Evolutionary conservation across 2,329 filamentous ascomycete genomes (phyloP).

Genomic region (Pseudogymnoascus sp.): DNA sequence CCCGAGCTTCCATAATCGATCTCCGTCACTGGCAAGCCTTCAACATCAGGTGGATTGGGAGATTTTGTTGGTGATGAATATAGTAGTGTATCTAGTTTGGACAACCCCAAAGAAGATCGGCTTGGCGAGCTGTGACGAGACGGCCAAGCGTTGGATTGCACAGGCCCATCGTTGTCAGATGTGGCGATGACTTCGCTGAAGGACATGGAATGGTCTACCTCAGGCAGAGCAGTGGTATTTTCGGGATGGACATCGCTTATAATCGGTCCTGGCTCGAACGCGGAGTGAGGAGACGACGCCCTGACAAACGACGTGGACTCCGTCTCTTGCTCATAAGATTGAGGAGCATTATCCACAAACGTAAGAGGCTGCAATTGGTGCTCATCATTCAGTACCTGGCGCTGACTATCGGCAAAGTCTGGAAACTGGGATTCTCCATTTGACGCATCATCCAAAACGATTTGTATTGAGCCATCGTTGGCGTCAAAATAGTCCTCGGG

Average conservation of each 20-base stretch:
- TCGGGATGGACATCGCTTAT: background rate
- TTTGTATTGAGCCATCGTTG: conserved; percentile 20
- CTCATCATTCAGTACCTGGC: background rate
- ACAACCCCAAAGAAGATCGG: background rate
- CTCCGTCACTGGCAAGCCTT: conserved; percentile 23
- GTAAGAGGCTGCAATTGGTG: background rate
- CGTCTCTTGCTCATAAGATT: background rate
- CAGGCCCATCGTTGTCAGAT: background rate
- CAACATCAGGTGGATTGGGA: background rate
- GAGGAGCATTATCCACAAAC: background rate
- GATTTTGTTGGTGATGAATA: background rate
- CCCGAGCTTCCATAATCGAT: conserved; percentile 27
- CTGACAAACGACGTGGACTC: background rate
- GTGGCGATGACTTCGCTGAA: background rate
- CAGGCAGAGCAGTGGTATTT: background rate
- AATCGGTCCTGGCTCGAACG: background rate
- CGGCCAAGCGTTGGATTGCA: background rate
- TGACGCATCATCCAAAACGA: conserved; percentile 21
- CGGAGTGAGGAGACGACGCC: background rate
- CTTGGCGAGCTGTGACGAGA: background rate
- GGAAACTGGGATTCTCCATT: conserved; percentile 15
- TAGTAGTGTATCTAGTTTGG: background rate
- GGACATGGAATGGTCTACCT: background rate
- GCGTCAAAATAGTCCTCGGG: conserved; percentile 12
- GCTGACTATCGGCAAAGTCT: background rate